phyloP scores from a whole-genome alignment of 345 rosid genomes.

The Lagerstroemia speciosa region DNA sequence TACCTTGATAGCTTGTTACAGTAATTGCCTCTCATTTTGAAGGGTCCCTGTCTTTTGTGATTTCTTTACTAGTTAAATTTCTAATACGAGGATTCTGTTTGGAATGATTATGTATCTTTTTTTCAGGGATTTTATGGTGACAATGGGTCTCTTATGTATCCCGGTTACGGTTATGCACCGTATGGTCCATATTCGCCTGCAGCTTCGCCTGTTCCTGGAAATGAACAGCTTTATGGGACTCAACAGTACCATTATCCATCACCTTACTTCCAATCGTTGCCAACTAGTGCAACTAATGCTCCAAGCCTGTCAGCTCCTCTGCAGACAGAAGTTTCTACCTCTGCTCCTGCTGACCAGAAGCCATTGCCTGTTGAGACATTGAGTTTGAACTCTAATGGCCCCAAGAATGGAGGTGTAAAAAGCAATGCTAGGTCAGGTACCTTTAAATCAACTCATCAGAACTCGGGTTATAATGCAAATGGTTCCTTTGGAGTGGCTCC shows the following conservation, averaged over 20 bases:
- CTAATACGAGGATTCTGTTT: not conserved
- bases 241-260: constrained; percentile 88
- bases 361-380: constrained; percentile 42
- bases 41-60: not conserved
- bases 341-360: constrained; percentile 53
- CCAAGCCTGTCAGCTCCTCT: constrained; percentile 38
- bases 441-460: constrained; percentile 41
- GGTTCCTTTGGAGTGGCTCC: constrained; percentile 51
- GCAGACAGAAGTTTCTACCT: constrained; percentile 46
- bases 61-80: not conserved
- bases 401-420: constrained; percentile 34
- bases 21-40: not conserved
- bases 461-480: constrained; percentile 31
- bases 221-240: constrained; percentile 68
- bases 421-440: constrained; percentile 50
- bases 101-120: not conserved
- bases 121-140: constrained; percentile 71
- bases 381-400: constrained; percentile 38
- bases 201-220: constrained; percentile 73
- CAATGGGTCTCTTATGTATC: constrained; percentile 63
- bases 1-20: not conserved
- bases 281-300: constrained; percentile 38
- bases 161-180: constrained; percentile 56
- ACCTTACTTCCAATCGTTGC: constrained; percentile 49
- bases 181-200: constrained; percentile 87